A percentile compares a stretch with the other conserved stretches of the same genome.
Evolutionary conservation across 495 filamentous ascomycete genomes (phyloP).

Genomic region (Apodospora peruviana): DNA sequence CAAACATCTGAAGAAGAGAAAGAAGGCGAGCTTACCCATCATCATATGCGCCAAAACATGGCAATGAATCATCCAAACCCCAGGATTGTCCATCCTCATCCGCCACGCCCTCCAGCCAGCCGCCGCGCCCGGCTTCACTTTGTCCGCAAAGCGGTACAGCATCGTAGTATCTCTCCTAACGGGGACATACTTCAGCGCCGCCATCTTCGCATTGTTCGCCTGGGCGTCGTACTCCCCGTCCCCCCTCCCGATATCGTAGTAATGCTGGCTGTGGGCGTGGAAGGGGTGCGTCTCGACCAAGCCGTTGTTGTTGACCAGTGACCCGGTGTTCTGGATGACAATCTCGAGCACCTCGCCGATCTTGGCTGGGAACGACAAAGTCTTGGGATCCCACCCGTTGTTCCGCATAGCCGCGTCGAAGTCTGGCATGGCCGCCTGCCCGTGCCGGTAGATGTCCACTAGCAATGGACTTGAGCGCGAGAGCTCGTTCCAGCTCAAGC

Average conservation of each 20-base stretch:
- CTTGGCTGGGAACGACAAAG: conserved; percentile 45
- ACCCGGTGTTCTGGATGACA: conserved; percentile 48
- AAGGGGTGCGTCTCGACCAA: conserved; percentile 55
- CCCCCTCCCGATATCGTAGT: conserved; percentile 54
- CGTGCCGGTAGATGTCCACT: conserved; percentile 49
- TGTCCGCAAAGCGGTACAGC: conserved; percentile 42
- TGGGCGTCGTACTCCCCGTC: conserved; percentile 49
- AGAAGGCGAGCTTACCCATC: conserved; percentile 15
- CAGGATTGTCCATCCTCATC: conserved; percentile 42
- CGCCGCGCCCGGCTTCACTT: conserved; percentile 29
- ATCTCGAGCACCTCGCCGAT: conserved; percentile 61
- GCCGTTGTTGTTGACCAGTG: conserved; percentile 25
- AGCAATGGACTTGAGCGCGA: conserved; percentile 43
- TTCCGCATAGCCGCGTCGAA: conserved; percentile 39
- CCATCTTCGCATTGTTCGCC: conserved; percentile 45
- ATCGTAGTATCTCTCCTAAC: conserved; percentile 51
- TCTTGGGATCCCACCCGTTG: conserved; percentile 48
- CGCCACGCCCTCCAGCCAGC: conserved; percentile 58
- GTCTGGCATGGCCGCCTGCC: conserved; percentile 31
- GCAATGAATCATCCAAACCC: conserved; percentile 62
- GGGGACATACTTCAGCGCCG: conserved; percentile 28
- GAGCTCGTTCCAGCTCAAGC: conserved; percentile 44
- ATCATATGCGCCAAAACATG: conserved; percentile 41
- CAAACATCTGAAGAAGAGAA: background rate
- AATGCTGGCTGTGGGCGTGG: conserved; percentile 54